Conservation (phyloP, 805 yeast genomes). For the Ogataea angusta region DNA sequence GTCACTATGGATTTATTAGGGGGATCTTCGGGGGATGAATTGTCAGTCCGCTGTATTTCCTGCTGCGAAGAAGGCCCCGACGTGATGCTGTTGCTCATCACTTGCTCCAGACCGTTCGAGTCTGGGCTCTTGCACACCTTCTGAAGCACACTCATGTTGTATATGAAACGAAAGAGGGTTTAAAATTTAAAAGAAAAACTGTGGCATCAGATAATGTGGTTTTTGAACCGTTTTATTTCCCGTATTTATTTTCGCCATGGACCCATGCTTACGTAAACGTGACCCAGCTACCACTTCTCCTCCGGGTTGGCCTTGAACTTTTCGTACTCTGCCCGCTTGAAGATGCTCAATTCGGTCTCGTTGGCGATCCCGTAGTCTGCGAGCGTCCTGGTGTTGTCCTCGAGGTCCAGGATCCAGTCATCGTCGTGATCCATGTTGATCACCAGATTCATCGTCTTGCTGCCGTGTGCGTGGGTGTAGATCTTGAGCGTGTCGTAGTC, state of each 20-base stretch:
- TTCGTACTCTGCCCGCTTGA: slow-evolving; percentile 62
- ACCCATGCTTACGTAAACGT: slow-evolving; percentile 1
- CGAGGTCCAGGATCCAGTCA: slow-evolving; percentile 58
- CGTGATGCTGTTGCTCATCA: slow-evolving; percentile 16
- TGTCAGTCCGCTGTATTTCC: background rate
- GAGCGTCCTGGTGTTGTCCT: slow-evolving; percentile 39
- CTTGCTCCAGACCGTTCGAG: slow-evolving; percentile 18
- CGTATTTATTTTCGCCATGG: background rate
- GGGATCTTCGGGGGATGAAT: slow-evolving; percentile 6
- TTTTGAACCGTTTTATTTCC: background rate
- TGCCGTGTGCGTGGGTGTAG: slow-evolving; percentile 92
- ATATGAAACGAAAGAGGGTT: background rate
- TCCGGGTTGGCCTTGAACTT: slow-evolving; percentile 77
- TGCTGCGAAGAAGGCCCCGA: background rate
- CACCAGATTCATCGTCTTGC: slow-evolving; percentile 89
- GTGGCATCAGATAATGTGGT: slow-evolving; percentile 1
- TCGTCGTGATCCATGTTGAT: slow-evolving; percentile 85
- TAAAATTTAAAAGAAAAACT: slow-evolving; percentile 3
- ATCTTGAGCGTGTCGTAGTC: slow-evolving; percentile 73
- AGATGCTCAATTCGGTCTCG: slow-evolving; percentile 90
- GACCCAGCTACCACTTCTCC: slow-evolving; percentile 69
- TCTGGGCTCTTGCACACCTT: slow-evolving; percentile 23
- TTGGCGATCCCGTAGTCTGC: slow-evolving; percentile 62
- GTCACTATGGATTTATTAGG: slow-evolving; percentile 29
- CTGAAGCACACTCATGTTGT: slow-evolving; percentile 19